Percentiles rank a stretch among this genome's conserved stretches.
Evolutionary conservation across 352 stramenopile species (phyloP).

Genomic region (Phytopythium mirpurense): DNA sequence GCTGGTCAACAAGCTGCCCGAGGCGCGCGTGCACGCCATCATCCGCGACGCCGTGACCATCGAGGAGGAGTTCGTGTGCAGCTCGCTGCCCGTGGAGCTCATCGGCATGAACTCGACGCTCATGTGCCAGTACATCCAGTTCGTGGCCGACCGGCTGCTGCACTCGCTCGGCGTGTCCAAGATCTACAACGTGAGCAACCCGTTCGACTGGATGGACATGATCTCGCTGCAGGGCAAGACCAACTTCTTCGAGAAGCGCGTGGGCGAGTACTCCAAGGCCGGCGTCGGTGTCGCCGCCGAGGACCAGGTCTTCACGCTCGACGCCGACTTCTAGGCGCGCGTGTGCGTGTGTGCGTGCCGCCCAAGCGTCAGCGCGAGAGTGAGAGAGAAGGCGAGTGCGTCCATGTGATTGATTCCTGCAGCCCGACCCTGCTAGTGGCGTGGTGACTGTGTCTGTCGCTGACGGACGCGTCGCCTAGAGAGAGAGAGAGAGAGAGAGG

Average conservation of each 20-base stretch:
- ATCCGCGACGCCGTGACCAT: conserved; percentile 95
- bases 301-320: conserved; percentile 91
- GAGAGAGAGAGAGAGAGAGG: too few relatives aligned
- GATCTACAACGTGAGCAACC: conserved; percentile 93
- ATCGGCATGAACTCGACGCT: conserved; percentile 98
- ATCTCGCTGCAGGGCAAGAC: conserved; percentile 98
- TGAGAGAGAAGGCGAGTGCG: not conserved
- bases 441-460: too few relatives aligned
- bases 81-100: conserved; percentile 97
- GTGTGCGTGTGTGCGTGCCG: not conserved
- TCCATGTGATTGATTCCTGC: not conserved
- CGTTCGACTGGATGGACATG: conserved; percentile 99
- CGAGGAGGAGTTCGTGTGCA: conserved; percentile 97
- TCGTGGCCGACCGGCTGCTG: conserved; percentile 95
- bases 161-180: conserved; percentile 89
- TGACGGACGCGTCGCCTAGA: too few relatives aligned
- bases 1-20: conserved; percentile 95
- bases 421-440: too few relatives aligned
- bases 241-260: conserved; percentile 98
- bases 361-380: too few relatives aligned
- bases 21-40: conserved; percentile 92
- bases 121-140: conserved; percentile 99
- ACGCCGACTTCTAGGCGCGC: conserved; percentile 89
- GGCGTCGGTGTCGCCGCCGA: conserved; percentile 89
- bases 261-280: conserved; percentile 98